Percentiles rank a stretch among this genome's conserved stretches.
Conservation (phyloP, 2,329 filamentous ascomycete genomes). For the Cladophialophora carrionii region DNA sequence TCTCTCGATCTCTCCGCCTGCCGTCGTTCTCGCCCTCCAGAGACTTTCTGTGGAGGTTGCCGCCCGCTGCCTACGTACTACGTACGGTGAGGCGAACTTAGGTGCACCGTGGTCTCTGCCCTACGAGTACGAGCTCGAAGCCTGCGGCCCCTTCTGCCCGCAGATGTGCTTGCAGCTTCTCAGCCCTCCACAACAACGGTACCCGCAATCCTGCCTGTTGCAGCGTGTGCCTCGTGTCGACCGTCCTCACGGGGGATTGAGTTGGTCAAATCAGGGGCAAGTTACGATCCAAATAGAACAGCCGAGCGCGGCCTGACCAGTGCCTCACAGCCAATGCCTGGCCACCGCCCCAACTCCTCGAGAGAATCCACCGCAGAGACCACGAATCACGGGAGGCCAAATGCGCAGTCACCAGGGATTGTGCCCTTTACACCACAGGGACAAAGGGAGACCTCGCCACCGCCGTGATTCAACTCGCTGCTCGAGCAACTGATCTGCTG, state of each 20-base stretch:
- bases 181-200: background rate
- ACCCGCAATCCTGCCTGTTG: conserved; percentile 3
- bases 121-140: conserved; percentile 20
- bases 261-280: conserved; percentile 23
- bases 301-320: conserved; percentile 27
- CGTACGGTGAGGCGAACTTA: conserved; percentile 8
- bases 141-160: conserved; percentile 3
- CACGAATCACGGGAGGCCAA: conserved; percentile 31
- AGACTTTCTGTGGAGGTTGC: conserved; percentile 10
- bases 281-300: conserved; percentile 17
- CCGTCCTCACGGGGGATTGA: conserved; percentile 11
- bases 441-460: conserved; percentile 26
- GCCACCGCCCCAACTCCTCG: conserved; percentile 19
- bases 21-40: conserved; percentile 23
- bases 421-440: conserved; percentile 5
- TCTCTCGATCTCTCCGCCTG: background rate
- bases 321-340: conserved; percentile 26
- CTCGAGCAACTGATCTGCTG: conserved; percentile 10
- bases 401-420: conserved; percentile 18
- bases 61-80: conserved; percentile 10
- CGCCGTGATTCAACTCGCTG: conserved; percentile 3
- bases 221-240: conserved; percentile 30
- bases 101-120: conserved; percentile 5
- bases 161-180: conserved; percentile 13
- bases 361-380: conserved; percentile 19